A percentile compares a stretch with the other conserved stretches of the same genome.
These are phyloP conservation scores for Kluyveromyces lactis DNA, from an alignment of 805 yeast species.

Conservation along the genomic window DNA sequence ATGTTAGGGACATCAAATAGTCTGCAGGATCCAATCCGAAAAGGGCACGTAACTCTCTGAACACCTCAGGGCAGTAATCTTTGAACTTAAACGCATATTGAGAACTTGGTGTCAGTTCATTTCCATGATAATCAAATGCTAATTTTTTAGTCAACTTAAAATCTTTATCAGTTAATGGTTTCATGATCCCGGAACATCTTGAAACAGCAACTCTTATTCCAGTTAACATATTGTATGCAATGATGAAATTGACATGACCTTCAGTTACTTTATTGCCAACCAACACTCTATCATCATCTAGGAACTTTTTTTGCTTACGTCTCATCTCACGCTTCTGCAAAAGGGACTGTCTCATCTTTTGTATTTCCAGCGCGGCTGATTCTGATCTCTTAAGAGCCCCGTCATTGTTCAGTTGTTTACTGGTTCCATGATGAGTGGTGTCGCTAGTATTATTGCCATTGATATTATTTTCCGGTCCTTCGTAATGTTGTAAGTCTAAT, in stretches of 20 bases:
- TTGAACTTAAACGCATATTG: slow-evolving; percentile 94
- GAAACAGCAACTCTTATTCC: slow-evolving; percentile 95
- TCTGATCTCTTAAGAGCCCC: slow-evolving; percentile 27
- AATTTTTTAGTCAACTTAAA: slow-evolving; percentile 68
- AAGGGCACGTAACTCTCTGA: slow-evolving; percentile 67
- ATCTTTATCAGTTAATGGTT: slow-evolving; percentile 58
- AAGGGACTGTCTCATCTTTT: slow-evolving; percentile 43
- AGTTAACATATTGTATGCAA: slow-evolving; percentile 95
- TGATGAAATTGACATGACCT: slow-evolving; percentile 86
- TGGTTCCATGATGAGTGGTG: too few relatives aligned
- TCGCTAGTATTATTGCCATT: too few relatives aligned
- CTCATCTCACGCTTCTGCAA: slow-evolving; percentile 36
- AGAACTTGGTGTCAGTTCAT: slow-evolving; percentile 85
- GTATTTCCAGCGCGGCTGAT: slow-evolving; percentile 37
- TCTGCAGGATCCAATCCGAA: slow-evolving; percentile 96
- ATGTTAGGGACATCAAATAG: slow-evolving; percentile 83
- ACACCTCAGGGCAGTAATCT: slow-evolving; percentile 92
- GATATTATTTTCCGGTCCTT: too few relatives aligned
- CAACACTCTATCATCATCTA: slow-evolving; percentile 45
- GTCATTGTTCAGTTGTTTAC: slow-evolving; percentile 14
- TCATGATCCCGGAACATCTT: slow-evolving; percentile 78
- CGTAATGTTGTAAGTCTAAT: background rate
- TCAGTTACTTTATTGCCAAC: slow-evolving; percentile 81
- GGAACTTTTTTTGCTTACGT: slow-evolving; percentile 33
- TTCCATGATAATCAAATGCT: slow-evolving; percentile 81